phyloP scores from a whole-genome alignment of 208 protist species.

The Leishmania martiniquensis region DNA sequence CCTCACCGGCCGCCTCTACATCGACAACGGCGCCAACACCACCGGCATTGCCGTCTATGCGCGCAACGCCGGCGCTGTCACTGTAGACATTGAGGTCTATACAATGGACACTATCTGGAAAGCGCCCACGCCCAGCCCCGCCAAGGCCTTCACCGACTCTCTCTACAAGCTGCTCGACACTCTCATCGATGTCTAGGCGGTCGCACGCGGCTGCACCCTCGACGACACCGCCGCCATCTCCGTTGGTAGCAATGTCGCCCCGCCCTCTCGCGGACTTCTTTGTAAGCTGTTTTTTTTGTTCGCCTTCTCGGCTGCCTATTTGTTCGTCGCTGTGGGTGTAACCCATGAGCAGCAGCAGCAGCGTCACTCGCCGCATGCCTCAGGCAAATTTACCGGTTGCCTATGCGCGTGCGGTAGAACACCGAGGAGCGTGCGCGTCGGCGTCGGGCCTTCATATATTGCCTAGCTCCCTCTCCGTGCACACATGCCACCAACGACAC shows the following conservation, averaged over 20 bases:
- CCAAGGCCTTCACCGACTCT: constrained; percentile 24
- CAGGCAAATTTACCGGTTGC: not conserved
- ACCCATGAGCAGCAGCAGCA: not conserved
- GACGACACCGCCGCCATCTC: too few relatives aligned
- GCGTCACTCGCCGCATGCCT: not conserved
- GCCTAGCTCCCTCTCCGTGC: not conserved
- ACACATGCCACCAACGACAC: not conserved
- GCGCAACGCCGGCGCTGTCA: constrained; percentile 19
- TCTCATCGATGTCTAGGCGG: constrained; percentile 15
- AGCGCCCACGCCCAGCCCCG: constrained; percentile 7
- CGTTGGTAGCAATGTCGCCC: too few relatives aligned
- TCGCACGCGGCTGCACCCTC: not conserved
- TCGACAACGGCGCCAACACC: constrained; percentile 13
- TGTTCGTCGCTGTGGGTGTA: not conserved
- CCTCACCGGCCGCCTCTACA: constrained; percentile 37
- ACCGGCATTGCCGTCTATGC: constrained; percentile 32
- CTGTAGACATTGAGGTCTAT: constrained; percentile 29
- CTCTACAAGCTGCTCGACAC: constrained; percentile 35
- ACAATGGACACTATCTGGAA: constrained; percentile 43
- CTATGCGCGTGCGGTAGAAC: too few relatives aligned
- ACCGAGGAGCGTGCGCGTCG: not conserved
- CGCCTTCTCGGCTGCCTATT: too few relatives aligned
- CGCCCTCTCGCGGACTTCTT: too few relatives aligned
- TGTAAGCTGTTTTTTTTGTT: too few relatives aligned
- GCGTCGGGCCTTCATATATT: not conserved